Percentiles rank a stretch among this genome's conserved stretches.
Conservation (phyloP, 768 basidiomycete species). For the Auricularia heimuer region DNA sequence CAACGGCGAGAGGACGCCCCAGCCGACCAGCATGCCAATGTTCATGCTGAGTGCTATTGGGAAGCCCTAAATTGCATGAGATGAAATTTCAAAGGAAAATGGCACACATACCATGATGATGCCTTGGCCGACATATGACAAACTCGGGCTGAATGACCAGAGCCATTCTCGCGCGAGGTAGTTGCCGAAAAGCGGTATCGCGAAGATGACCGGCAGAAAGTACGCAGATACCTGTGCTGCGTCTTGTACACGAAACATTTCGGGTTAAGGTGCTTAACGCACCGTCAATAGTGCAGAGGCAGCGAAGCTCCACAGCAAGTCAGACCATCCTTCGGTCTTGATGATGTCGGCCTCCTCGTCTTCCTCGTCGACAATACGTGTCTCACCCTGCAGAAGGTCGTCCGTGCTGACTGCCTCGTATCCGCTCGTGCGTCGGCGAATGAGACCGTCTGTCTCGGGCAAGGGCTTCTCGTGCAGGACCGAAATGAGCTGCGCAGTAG, state of each 20-base stretch:
- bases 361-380: conserved; percentile 25
- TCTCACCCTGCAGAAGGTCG: conserved; percentile 7
- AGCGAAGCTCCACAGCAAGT: conserved; percentile 68
- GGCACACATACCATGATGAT: not conserved
- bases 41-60: conserved; percentile 93
- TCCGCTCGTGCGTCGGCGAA: conserved; percentile 42
- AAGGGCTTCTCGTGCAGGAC: conserved; percentile 74
- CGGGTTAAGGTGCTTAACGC: conserved; percentile 15
- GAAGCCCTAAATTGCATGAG: conserved; percentile 83
- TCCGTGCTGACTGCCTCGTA: conserved; percentile 32
- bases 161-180: conserved; percentile 82
- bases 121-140: conserved; percentile 93
- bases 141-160: conserved; percentile 87
- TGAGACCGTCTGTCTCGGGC: conserved; percentile 36
- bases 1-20: conserved; percentile 87
- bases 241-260: no score
- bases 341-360: conserved; percentile 35
- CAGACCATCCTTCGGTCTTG: conserved; percentile 64
- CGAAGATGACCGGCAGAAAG: conserved; percentile 82
- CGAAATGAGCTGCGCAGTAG: conserved; percentile 89
- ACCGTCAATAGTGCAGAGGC: conserved; percentile 72
- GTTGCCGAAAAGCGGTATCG: conserved; percentile 76
- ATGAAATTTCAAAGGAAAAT: not conserved
- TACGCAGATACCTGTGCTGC: conserved; percentile 62
- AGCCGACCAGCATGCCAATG: conserved; percentile 91